phyloP scores from a whole-genome alignment of 2,329 filamentous ascomycete genomes.

The Neofusicoccum laricinum region DNA sequence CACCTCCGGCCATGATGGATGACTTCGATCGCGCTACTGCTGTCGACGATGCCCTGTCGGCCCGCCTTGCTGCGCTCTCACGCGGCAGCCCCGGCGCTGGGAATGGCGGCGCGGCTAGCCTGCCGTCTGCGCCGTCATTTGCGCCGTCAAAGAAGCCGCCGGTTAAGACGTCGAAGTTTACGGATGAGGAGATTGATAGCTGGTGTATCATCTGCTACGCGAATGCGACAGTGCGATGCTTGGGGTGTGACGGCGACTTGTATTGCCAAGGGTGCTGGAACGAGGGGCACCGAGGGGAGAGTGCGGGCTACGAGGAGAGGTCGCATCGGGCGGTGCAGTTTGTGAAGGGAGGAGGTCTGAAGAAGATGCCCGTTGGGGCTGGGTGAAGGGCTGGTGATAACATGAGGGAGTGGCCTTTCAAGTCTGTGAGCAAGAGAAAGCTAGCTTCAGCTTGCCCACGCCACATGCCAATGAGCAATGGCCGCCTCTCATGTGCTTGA shows the following conservation, averaged over 20 bases:
- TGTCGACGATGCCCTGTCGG: constrained; percentile 45
- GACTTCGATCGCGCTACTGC: constrained; percentile 28
- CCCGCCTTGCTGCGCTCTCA: constrained; percentile 44
- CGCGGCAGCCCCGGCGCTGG: constrained; percentile 27
- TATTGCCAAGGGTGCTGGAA: constrained; percentile 79
- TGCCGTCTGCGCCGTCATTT: constrained; percentile 48
- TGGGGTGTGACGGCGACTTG: constrained; percentile 67
- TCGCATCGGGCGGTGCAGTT: constrained; percentile 66
- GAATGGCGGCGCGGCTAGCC: constrained; percentile 24
- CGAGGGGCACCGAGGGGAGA: constrained; percentile 71
- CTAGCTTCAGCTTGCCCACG: no score
- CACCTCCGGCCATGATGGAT: constrained; percentile 23
- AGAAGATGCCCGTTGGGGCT: not conserved
- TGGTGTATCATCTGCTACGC: constrained; percentile 85
- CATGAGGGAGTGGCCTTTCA: no score
- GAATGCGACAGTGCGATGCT: constrained; percentile 69
- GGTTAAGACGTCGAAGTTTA: constrained; percentile 35
- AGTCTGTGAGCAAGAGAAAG: no score
- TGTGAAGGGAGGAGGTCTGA: constrained; percentile 19
- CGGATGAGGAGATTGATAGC: constrained; percentile 68
- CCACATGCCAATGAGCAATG: no score
- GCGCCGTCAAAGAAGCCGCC: constrained; percentile 36
- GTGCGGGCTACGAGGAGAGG: constrained; percentile 67
- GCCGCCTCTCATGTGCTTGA: no score
- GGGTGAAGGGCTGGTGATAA: not conserved